Conservation (phyloP, 805 yeast genomes). For the Tanozyma kutaoensis region DNA sequence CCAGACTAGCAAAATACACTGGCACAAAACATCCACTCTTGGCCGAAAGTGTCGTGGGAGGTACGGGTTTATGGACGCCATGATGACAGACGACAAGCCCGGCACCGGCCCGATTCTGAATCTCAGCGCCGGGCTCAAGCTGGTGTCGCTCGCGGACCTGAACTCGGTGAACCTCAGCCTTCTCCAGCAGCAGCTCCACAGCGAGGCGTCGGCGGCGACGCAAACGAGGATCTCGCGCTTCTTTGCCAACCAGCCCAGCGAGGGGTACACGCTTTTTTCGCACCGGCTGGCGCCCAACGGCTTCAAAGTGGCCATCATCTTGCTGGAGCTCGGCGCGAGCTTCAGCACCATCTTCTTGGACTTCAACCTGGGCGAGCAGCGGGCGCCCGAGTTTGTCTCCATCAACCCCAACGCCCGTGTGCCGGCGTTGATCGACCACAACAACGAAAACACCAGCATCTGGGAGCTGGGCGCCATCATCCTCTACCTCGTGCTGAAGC, state of each 20-base stretch:
- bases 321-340: slow-evolving; percentile 68
- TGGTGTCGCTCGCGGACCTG: slow-evolving; percentile 27
- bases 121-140: slow-evolving; percentile 32
- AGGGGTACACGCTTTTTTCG: slow-evolving; percentile 77
- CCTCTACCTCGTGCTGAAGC: slow-evolving; percentile 63
- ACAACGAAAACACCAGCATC: slow-evolving; percentile 61
- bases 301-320: slow-evolving; percentile 83
- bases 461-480: slow-evolving; percentile 97
- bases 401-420: slow-evolving; percentile 93
- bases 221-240: slow-evolving; percentile 55
- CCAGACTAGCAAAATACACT: no score
- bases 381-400: slow-evolving; percentile 88
- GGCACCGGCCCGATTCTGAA: slow-evolving; percentile 21
- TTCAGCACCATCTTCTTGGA: slow-evolving; percentile 78
- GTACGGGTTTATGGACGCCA: no score
- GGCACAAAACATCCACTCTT: no score
- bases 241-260: slow-evolving; percentile 62
- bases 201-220: slow-evolving; percentile 23
- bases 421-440: slow-evolving; percentile 88
- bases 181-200: slow-evolving; percentile 32
- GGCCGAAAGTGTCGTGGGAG: no score
- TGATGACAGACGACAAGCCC: slow-evolving; percentile 1
- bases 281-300: slow-evolving; percentile 90
- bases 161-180: slow-evolving; percentile 27
- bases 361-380: slow-evolving; percentile 79